Conservation (phyloP, 2,329 filamentous ascomycete genomes). For the Metarhizium sp. region DNA sequence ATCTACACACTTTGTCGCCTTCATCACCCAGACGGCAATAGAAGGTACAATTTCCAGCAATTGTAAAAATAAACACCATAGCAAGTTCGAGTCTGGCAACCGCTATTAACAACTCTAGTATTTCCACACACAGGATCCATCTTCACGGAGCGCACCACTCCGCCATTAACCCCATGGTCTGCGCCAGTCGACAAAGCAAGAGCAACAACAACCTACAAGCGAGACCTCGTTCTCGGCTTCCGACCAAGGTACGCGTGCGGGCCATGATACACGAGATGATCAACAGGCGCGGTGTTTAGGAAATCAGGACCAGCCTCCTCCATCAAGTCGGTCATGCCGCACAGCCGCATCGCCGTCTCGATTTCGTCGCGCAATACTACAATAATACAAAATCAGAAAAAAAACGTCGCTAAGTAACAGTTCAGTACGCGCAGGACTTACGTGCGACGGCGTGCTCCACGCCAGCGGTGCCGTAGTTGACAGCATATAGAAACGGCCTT, state of each 20-base stretch:
- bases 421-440: constrained; percentile 22
- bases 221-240: not conserved
- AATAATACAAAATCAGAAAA: not conserved
- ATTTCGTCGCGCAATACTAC: constrained; percentile 45
- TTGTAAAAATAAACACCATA: too few relatives aligned
- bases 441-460: constrained; percentile 42
- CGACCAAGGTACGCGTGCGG: not conserved
- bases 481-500: constrained; percentile 47
- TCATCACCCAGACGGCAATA: too few relatives aligned
- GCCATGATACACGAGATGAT: constrained; percentile 24
- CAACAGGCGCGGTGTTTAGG: constrained; percentile 43
- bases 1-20: too few relatives aligned
- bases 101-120: too few relatives aligned
- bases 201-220: not conserved
- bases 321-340: constrained; percentile 50
- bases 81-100: too few relatives aligned
- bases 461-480: constrained; percentile 52
- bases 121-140: too few relatives aligned
- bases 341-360: constrained; percentile 56
- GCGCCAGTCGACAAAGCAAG: too few relatives aligned
- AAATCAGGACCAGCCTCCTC: constrained; percentile 52
- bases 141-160: too few relatives aligned
- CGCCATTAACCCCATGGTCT: too few relatives aligned
- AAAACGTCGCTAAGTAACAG: not conserved
- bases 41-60: too few relatives aligned